Conservation (phyloP, 106 monocot species). For the Dioscorea alata region DNA sequence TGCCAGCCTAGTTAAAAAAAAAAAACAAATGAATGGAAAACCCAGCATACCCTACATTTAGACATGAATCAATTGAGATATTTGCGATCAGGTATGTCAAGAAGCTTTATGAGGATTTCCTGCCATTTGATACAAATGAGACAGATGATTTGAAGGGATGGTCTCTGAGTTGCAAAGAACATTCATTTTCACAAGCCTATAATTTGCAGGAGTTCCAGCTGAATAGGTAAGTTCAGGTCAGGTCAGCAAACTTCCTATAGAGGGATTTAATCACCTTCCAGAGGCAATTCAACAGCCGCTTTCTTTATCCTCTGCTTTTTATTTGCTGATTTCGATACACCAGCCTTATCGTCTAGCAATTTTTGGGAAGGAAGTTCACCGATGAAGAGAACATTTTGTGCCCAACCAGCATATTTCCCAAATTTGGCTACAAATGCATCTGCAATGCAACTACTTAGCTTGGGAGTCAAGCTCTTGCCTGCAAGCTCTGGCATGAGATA, state of each 20-base stretch:
- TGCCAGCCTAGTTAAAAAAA: no score
- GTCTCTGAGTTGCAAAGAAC: no score
- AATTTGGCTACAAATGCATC: conserved; percentile 75
- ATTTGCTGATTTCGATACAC: conserved; percentile 18
- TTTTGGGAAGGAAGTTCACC: conserved; percentile 80
- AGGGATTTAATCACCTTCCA: neutral
- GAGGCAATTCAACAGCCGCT: neutral
- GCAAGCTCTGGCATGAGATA: conserved; percentile 80
- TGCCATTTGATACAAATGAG: no score
- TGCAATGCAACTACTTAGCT: conserved; percentile 38
- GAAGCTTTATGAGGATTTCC: no score
- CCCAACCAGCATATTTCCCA: conserved; percentile 96
- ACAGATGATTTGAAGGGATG: no score
- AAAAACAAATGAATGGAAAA: no score
- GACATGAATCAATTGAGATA: no score
- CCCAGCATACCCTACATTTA: no score
- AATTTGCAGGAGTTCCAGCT: no score
- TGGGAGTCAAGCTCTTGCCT: conserved; percentile 51
- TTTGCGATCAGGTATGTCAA: no score
- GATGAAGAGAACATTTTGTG: conserved; percentile 89
- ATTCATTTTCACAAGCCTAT: no score
- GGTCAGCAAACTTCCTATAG: neutral
- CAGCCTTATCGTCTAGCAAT: conserved; percentile 4
- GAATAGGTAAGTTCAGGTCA: no score
- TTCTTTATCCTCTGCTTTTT: conserved; percentile 15